Percentiles rank a stretch among this genome's conserved stretches.
These are phyloP conservation scores for Halenospora varia DNA, from an alignment of 495 filamentous ascomycete species.

Conservation along the genomic window DNA sequence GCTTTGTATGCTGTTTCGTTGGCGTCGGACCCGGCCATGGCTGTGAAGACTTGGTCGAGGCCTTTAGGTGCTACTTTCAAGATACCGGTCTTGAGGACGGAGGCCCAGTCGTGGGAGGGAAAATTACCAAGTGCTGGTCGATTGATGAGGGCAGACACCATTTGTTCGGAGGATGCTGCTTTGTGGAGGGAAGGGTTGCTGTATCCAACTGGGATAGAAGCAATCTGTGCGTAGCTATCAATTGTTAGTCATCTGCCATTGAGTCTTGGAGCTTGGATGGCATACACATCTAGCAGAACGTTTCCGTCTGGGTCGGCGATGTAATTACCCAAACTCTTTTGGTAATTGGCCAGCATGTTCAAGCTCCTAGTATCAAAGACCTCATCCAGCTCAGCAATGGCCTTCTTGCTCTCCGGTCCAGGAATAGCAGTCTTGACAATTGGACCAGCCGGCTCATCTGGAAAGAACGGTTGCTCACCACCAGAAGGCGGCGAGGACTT, in stretches of 20 bases:
- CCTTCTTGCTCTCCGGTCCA: slow-evolving; percentile 69
- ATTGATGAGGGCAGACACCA: slow-evolving; percentile 84
- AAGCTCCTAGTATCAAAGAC: slow-evolving; percentile 92
- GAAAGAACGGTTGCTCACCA: slow-evolving; percentile 49
- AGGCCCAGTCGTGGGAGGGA: slow-evolving; percentile 83
- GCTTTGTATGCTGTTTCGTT: slow-evolving; percentile 99
- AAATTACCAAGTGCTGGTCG: slow-evolving; percentile 96
- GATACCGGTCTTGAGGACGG: slow-evolving; percentile 81
- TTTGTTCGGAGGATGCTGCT: slow-evolving; percentile 70
- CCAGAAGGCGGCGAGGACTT: background rate
- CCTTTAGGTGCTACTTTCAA: slow-evolving; percentile 88
- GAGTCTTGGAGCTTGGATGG: background rate
- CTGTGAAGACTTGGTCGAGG: slow-evolving; percentile 94
- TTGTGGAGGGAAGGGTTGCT: slow-evolving; percentile 80
- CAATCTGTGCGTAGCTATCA: slow-evolving; percentile 83
- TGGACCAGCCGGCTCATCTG: slow-evolving; percentile 73
- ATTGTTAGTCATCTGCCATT: slow-evolving; percentile 1
- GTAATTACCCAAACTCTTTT: slow-evolving; percentile 67
- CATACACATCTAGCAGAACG: slow-evolving; percentile 69
- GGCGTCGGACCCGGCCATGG: slow-evolving; percentile 91
- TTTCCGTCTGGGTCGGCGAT: slow-evolving; percentile 90
- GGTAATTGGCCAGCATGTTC: slow-evolving; percentile 89
- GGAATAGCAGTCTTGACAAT: slow-evolving; percentile 75
- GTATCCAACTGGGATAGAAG: slow-evolving; percentile 95
- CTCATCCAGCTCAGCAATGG: slow-evolving; percentile 68